These are phyloP conservation scores for Trichophyton verrucosum DNA, from an alignment of 2,329 filamentous ascomycete species.

Conservation along the genomic window DNA sequence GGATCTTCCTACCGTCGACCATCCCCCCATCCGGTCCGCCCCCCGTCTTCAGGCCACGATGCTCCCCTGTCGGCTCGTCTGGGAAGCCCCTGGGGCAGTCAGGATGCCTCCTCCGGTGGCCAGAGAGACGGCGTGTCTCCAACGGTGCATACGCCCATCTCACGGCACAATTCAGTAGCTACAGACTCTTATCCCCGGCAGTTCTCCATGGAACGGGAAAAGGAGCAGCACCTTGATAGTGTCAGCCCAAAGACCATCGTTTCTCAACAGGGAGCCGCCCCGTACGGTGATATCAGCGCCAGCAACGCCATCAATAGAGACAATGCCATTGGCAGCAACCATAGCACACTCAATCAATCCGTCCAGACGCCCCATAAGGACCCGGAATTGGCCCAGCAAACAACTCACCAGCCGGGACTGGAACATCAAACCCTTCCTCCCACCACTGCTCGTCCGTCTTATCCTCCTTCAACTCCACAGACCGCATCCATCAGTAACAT, in stretches of 20 bases:
- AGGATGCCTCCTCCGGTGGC: constrained; percentile 20
- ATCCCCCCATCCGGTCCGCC: constrained; percentile 27
- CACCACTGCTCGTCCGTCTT: constrained; percentile 3
- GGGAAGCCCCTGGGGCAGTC: constrained; percentile 21
- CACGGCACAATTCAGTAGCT: constrained; percentile 33
- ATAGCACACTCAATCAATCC: neutral
- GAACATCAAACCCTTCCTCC: constrained; percentile 1
- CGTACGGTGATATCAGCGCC: constrained; percentile 9
- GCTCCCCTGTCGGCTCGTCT: constrained; percentile 21
- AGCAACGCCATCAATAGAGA: neutral
- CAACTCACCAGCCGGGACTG: neutral
- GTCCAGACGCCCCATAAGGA: neutral
- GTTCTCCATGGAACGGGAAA: constrained; percentile 44
- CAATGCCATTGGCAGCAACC: neutral
- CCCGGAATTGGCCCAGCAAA: constrained; percentile 6
- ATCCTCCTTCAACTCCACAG: constrained; percentile 7
- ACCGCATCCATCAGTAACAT: neutral
- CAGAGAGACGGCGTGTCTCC: constrained; percentile 21
- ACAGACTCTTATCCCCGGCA: constrained; percentile 20
- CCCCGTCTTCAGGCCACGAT: constrained; percentile 28
- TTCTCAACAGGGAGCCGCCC: constrained; percentile 13
- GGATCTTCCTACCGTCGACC: constrained; percentile 21
- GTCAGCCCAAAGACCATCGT: constrained; percentile 61
- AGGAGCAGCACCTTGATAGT: constrained; percentile 56
- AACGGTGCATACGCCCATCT: constrained; percentile 17